Base-by-base conservation (phyloP, 805 yeast species). In the Kluyveromyces nonfermentans region DNA sequence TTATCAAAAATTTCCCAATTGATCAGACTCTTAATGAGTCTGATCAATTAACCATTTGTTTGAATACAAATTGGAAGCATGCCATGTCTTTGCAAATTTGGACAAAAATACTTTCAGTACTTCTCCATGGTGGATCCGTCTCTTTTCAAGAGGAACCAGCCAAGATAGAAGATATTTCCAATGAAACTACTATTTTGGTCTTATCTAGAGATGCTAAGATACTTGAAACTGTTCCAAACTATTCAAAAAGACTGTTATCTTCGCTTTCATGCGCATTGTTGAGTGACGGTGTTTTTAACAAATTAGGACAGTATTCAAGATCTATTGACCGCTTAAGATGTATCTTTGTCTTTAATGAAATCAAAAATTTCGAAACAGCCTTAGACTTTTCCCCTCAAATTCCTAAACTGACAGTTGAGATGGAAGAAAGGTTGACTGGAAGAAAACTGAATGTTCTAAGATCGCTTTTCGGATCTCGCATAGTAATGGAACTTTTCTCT, bases 401-500 rank as follows among this genome's bases (percentile, higher is more conserved):
- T 21, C 55, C 60, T 5, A 46, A 41, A 20, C 35, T 46, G 28
- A 37, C 44, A 16, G 21, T 36, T 2, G 44, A 55, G 5, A 50
- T 62, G 1, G 37, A 39, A 6, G 44, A 52, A 5, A 20, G 35
- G 9, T 33, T 52, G 2, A 41, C 60, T 14, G 56, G 63, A 30
- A 31, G 42, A 2, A 56, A 62, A 14, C 48, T 71, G 39, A 78
- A 74, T 41, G 46, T 54, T 3, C 43, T 74, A 7, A 67, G 80
- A 43, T 68, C 79, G 0, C 41, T 68, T 1, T 57, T 73, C 4
- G 75, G 76, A 1, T 50, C 77, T 1, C 65, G 86, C 46, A 62
- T 80, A 0, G 65, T 82, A 1, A 59, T 65, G 15, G 88, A 83
- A 52, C 57, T 69, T 31, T 58, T 60, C 33, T 71, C 71, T 21